Percentiles rank a stretch among this genome's conserved stretches.
These are phyloP conservation scores for Podila epigama DNA, from an alignment of 192 early-diverging fungal species.

Conservation along the genomic window DNA sequence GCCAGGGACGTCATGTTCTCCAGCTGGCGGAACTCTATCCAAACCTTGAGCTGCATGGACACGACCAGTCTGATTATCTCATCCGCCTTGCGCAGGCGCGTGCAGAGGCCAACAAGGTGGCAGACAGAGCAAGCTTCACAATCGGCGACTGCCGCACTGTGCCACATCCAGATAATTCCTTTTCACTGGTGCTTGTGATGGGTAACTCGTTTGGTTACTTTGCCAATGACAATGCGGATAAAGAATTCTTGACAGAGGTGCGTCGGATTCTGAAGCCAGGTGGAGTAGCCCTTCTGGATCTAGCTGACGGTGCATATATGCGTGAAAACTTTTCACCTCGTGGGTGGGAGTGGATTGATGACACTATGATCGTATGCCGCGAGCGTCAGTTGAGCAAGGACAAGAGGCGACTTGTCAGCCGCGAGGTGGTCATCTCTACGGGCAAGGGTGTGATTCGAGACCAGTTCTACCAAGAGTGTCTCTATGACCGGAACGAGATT, in stretches of 20 bases:
- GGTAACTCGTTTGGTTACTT: constrained; percentile 78
- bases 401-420: constrained; percentile 55
- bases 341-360: constrained; percentile 75
- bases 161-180: constrained; percentile 55
- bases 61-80: constrained; percentile 70
- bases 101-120: constrained; percentile 27
- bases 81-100: constrained; percentile 61
- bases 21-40: constrained; percentile 63
- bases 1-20: constrained; percentile 69
- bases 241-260: constrained; percentile 56
- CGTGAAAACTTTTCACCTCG: constrained; percentile 58
- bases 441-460: constrained; percentile 66
- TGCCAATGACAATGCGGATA: constrained; percentile 59
- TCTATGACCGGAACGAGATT: constrained; percentile 60
- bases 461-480: constrained; percentile 70
- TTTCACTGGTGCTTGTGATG: constrained; percentile 66
- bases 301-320: constrained; percentile 68
- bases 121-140: constrained; percentile 52
- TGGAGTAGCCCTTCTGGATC: constrained; percentile 62
- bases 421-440: constrained; percentile 63
- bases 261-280: constrained; percentile 58
- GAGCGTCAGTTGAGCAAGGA: constrained; percentile 66
- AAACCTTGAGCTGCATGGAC: constrained; percentile 57
- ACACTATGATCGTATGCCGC: constrained; percentile 68
- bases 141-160: constrained; percentile 69